Evolutionary conservation across 2,329 filamentous ascomycete genomes (phyloP), one percentile per base, ranked within the genome.

Genomic region (Chalara sp.): DNA sequence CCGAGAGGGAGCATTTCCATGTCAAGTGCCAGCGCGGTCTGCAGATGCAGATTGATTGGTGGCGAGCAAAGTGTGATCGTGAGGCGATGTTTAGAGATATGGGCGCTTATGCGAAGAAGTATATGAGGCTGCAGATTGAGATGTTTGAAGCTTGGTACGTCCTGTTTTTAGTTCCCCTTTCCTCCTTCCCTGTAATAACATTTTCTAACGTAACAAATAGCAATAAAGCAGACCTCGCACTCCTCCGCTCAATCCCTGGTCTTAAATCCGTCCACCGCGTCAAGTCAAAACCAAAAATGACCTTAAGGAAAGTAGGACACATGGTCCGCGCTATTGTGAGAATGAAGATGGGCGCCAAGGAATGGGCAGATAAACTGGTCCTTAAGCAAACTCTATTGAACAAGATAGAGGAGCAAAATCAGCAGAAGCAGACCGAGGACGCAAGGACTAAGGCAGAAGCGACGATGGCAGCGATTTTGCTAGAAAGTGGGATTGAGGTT

Each of bases 91-190:
- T 97, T 70, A 80, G 93, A 41, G 78, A 79, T 56, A 88, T 91
- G 62, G 80, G 92, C 32, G 87, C 87, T 6, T 95, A 86, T 70
- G 89, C 89, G 56, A 99, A 99, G 76, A 82, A 79, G 58, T 91
- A 89, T 67, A 81, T 96, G 70, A 70, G 84, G 61, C 75, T 89
- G 67, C 83, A 89, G 68, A 81, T 95, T 49, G 83, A 90, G 60
- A 81, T 95, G 62, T 90, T 89, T 61, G 86, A 89, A 63, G 85
- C 89, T 72, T 97, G 91, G 92, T 96, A 84, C 60, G 88, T 84
- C 58, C 53, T 2, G 21, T 21, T 21, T 21, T 21, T 21, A 21
- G 21, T 21, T 21, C 21, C 21, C 21, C 21, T 21, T 21, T 21
- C 21, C 21, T 21, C 21, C 21, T 21, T 21, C 21, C 21, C 21